These are phyloP conservation scores for Mallotus japonicus DNA, from an alignment of 441 rosid genomes.

Conservation along the genomic window DNA sequence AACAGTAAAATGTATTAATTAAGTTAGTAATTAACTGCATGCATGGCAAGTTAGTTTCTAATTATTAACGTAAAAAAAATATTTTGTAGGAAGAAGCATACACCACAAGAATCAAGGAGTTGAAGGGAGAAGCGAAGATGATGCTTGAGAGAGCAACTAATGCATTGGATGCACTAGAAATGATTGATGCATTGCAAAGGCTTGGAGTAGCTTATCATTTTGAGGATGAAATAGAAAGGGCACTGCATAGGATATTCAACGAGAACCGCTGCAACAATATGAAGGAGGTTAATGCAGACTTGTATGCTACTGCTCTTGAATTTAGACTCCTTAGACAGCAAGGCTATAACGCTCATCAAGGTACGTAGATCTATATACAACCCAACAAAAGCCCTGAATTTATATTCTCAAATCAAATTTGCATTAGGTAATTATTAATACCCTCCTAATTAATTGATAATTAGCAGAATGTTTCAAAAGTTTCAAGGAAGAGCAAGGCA, in stretches of 20 bases:
- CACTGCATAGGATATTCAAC: background rate
- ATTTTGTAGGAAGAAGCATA: conserved; percentile 9
- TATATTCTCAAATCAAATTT: too few relatives aligned
- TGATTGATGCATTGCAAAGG: conserved; percentile 28
- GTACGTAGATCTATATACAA: background rate
- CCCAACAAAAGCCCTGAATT: too few relatives aligned
- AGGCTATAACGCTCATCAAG: conserved; percentile 22
- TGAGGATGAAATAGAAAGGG: conserved; percentile 6
- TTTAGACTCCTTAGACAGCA: conserved; percentile 31
- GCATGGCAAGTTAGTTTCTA: too few relatives aligned
- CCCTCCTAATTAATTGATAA: background rate
- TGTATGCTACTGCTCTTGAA: conserved; percentile 18
- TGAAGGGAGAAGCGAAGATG: conserved; percentile 20
- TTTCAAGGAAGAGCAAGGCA: conserved; percentile 19
- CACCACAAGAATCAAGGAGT: background rate
- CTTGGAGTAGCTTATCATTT: conserved; percentile 28
- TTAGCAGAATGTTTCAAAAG: conserved; percentile 27
- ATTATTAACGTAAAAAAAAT: too few relatives aligned
- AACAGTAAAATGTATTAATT: too few relatives aligned
- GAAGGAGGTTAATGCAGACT: background rate
- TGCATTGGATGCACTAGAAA: conserved; percentile 14
- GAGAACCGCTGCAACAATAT: background rate
- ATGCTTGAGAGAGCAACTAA: background rate
- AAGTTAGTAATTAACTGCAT: too few relatives aligned
- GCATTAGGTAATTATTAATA: too few relatives aligned